A percentile compares a stretch with the other conserved stretches of the same genome.
Conservation (phyloP, 164 flowering plant species). For the Santalum album region DNA sequence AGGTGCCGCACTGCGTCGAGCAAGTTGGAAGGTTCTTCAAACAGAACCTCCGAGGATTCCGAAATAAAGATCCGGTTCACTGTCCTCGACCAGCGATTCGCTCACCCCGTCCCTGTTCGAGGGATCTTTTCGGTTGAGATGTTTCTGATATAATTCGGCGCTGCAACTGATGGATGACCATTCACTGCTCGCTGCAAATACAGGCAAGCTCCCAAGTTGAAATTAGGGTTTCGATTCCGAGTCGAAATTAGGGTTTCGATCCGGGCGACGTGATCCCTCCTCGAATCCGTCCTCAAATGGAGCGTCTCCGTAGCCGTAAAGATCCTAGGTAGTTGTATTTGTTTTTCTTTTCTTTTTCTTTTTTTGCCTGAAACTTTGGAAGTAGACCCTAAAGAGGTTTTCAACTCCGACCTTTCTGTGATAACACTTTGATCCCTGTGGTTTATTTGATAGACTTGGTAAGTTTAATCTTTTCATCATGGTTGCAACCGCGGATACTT, state of each 20-base stretch:
- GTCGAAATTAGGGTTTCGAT: constrained; percentile 64
- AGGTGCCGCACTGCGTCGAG: constrained; percentile 66
- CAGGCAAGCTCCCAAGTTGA: too few relatives aligned
- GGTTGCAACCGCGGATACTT: constrained; percentile 69
- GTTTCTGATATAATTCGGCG: constrained; percentile 40
- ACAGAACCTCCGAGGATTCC: constrained; percentile 64
- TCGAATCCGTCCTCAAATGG: constrained; percentile 67
- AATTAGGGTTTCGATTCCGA: too few relatives aligned
- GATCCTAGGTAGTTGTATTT: too few relatives aligned
- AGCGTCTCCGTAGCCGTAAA: constrained; percentile 91
- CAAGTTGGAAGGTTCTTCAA: constrained; percentile 54
- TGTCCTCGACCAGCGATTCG: constrained; percentile 61
- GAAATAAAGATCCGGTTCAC: constrained; percentile 80
- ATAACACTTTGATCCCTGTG: too few relatives aligned
- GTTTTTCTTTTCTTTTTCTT: too few relatives aligned
- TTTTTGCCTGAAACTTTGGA: too few relatives aligned
- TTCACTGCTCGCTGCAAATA: constrained; percentile 33
- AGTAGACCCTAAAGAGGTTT: too few relatives aligned
- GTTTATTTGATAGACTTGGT: not conserved
- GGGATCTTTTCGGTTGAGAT: constrained; percentile 60
- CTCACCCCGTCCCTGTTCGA: constrained; percentile 58
- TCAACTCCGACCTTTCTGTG: too few relatives aligned
- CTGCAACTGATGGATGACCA: constrained; percentile 30
- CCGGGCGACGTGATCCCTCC: constrained; percentile 73
- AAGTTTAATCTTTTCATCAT: constrained; percentile 19